Conservation (phyloP, 2,329 filamentous ascomycete species). For the Pseudonectria buxi region DNA sequence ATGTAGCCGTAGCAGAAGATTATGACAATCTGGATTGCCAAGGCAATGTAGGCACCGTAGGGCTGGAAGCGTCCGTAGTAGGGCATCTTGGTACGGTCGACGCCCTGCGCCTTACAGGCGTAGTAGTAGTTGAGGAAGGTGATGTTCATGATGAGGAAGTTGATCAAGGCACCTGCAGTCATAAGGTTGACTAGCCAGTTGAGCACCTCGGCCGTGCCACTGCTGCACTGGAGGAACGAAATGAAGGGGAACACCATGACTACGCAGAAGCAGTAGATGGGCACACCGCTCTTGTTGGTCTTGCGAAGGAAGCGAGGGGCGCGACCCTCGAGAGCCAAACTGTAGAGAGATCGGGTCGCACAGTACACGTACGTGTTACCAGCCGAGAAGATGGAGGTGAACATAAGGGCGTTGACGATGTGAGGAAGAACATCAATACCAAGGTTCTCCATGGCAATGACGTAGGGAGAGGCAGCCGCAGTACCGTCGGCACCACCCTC, state of each 20-base stretch:
- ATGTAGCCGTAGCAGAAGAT: conserved; percentile 51
- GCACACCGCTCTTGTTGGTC: conserved; percentile 54
- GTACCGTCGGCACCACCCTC: conserved; percentile 28
- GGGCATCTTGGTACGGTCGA: conserved; percentile 46
- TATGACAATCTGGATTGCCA: conserved; percentile 35
- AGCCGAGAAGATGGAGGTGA: conserved; percentile 38
- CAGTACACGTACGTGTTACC: conserved; percentile 48
- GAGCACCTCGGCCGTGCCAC: conserved; percentile 41
- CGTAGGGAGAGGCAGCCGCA: conserved; percentile 54
- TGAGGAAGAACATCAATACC: conserved; percentile 47
- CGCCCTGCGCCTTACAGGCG: conserved; percentile 45
- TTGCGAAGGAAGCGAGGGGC: conserved; percentile 47
- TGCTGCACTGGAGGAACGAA: conserved; percentile 45
- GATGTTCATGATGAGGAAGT: conserved; percentile 50
- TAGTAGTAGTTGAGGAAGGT: conserved; percentile 43
- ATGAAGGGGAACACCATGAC: conserved; percentile 48
- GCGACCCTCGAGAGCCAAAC: conserved; percentile 43
- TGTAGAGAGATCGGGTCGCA: conserved; percentile 43
- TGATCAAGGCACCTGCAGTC: conserved; percentile 53
- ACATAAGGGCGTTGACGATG: conserved; percentile 48
- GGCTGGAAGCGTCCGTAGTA: conserved; percentile 55
- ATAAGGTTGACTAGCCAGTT: conserved; percentile 50
- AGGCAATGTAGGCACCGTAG: conserved; percentile 44
- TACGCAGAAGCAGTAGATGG: conserved; percentile 49
- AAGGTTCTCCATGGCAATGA: conserved; percentile 54